Base-by-base conservation (phyloP, 202 grass and related monocot species). In the Eragrostis tef region DNA sequence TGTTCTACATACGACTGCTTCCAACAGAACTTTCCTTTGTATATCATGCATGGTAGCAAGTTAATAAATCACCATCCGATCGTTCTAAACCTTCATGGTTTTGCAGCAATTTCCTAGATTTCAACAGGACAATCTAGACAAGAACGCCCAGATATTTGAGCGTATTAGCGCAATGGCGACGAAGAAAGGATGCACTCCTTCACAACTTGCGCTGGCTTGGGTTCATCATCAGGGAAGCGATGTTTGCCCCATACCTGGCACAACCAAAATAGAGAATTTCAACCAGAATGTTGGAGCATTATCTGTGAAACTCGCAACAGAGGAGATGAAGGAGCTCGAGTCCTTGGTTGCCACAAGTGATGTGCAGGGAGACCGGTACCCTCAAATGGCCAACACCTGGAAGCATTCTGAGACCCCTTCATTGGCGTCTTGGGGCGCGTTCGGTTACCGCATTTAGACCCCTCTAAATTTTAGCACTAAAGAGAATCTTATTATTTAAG, bases 221-320 rank as follows among this genome's bases (percentile, higher is more conserved):
- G 87, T 93, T 84, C 90, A 93, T 43, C 87, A 93, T 51, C 87
- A 93, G 53, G 90, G 87, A 73, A 68, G 13, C 24, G 84, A 92
- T 41, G 90, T 89, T 11, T 92, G 86, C 75, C 86, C 90, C 25
- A 93, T 93, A 79, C 90, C 84, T 7, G 90, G 90, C 27, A 93
- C 90, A 17, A 93, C 90, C n/a, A 89, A 89, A 73, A 79, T 89
- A 2, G 73, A 71, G 60, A 93, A 93, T 48, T 89, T 93, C 51
- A 87, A 89, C 65, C 81, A 89, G 67, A 93, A 93, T 45, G 67
- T 93, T 11, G 81, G 72, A 42, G 87, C 90, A 5, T 9, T 89
- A 10, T 93, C 80, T 1, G 87, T 93, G 81, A 82, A 85, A 73
- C 87, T 93, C 77, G 75, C 72, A 9, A 22, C 72, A 7, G 78